Conservation (phyloP, 495 filamentous ascomycete genomes). For the Corynascus novoguineensis region DNA sequence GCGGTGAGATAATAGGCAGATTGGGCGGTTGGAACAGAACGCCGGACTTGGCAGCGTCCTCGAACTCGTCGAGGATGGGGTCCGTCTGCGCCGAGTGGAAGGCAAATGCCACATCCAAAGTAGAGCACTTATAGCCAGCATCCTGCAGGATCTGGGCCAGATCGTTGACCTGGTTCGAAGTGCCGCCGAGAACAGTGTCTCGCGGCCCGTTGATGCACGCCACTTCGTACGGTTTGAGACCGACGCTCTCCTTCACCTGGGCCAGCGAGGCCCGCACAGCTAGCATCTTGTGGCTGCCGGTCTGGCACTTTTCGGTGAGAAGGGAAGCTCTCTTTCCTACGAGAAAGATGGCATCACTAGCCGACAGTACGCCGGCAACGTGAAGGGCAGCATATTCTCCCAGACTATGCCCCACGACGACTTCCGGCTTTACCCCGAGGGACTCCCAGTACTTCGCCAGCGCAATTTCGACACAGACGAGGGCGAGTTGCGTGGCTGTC, state of each 20-base stretch:
- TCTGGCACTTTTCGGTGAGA: slow-evolving; percentile 62
- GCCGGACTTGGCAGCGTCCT: slow-evolving; percentile 46
- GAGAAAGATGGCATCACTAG: slow-evolving; percentile 72
- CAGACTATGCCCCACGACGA: slow-evolving; percentile 80
- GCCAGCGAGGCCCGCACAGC: slow-evolving; percentile 46
- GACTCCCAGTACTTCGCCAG: slow-evolving; percentile 72
- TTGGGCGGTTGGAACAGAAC: slow-evolving; percentile 57
- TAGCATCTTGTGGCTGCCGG: slow-evolving; percentile 66
- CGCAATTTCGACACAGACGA: slow-evolving; percentile 78
- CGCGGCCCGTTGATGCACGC: slow-evolving; percentile 59
- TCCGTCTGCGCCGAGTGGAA: slow-evolving; percentile 80
- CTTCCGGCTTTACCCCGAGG: slow-evolving; percentile 70
- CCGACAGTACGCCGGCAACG: slow-evolving; percentile 71
- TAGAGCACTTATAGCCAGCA: slow-evolving; percentile 59
- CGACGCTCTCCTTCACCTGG: slow-evolving; percentile 31
- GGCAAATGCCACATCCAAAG: slow-evolving; percentile 68
- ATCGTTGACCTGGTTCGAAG: slow-evolving; percentile 45
- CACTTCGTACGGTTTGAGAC: slow-evolving; percentile 31
- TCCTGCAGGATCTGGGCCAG: slow-evolving; percentile 55
- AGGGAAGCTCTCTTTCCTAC: slow-evolving; percentile 72
- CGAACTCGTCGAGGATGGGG: slow-evolving; percentile 62
- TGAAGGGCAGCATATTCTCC: slow-evolving; percentile 86
- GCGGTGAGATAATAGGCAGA: slow-evolving; percentile 67
- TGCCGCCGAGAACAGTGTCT: slow-evolving; percentile 58
- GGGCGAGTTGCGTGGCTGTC: slow-evolving; percentile 70